These are phyloP conservation scores for Dioscorea alata DNA, from an alignment of 106 monocot genomes.

Conservation along the genomic window DNA sequence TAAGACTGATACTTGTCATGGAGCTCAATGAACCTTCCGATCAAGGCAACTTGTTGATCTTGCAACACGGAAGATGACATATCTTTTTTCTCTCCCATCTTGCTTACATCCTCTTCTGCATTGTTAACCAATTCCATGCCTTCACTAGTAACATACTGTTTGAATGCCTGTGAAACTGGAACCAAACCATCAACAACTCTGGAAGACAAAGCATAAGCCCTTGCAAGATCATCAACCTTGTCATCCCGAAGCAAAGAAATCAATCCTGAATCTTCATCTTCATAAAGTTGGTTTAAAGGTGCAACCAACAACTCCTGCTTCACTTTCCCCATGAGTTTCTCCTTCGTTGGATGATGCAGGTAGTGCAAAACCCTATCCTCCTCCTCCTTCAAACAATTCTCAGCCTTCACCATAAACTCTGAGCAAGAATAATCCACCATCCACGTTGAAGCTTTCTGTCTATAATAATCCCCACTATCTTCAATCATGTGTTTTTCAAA, in stretches of 20 bases:
- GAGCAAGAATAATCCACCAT: slow-evolving; percentile 42
- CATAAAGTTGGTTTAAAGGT: slow-evolving; percentile 61
- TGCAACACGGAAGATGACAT: background rate
- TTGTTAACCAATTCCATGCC: slow-evolving; percentile 66
- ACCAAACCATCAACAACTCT: slow-evolving; percentile 23
- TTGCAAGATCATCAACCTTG: slow-evolving; percentile 39
- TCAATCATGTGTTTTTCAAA: slow-evolving; percentile 36
- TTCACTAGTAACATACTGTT: slow-evolving; percentile 70
- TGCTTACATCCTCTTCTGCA: slow-evolving; percentile 72
- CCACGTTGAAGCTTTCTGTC: slow-evolving; percentile 40
- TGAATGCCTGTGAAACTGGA: slow-evolving; percentile 29
- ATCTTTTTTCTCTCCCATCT: slow-evolving; percentile 29
- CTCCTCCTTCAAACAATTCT: slow-evolving; percentile 3
- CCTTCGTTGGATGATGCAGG: background rate
- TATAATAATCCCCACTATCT: slow-evolving; percentile 31
- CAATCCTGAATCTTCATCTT: slow-evolving; percentile 87
- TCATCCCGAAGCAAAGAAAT: slow-evolving; percentile 66
- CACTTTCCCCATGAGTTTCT: slow-evolving; percentile 38
- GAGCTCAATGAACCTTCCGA: slow-evolving; percentile 66
- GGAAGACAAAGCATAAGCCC: slow-evolving; percentile 27
- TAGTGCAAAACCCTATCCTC: slow-evolving; percentile 1
- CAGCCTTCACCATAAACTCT: slow-evolving; percentile 64
- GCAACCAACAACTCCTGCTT: slow-evolving; percentile 71
- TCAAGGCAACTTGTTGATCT: slow-evolving; percentile 32
- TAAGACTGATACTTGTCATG: slow-evolving; percentile 67